These are phyloP conservation scores for Tilletia walkeri DNA, from an alignment of 1,284 basidiomycete species.

Conservation along the genomic window DNA sequence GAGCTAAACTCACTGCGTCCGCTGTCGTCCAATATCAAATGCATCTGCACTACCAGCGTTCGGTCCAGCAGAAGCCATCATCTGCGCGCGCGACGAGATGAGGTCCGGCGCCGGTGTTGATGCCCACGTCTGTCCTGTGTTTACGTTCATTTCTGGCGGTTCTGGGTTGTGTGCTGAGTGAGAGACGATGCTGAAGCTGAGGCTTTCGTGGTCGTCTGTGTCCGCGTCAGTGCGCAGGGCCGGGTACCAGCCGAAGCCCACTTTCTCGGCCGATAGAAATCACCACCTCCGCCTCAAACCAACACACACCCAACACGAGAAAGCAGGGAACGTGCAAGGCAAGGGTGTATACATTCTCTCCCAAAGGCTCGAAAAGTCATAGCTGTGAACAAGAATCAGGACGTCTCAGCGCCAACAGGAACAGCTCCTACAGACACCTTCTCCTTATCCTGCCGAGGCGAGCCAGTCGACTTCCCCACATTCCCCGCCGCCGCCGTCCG, in stretches of 20 bases:
- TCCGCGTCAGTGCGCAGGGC: too few relatives aligned
- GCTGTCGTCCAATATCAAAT: constrained; percentile 22
- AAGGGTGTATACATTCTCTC: too few relatives aligned
- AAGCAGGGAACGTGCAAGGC: too few relatives aligned
- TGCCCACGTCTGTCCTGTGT: constrained; percentile 26
- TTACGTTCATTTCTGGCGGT: neutral
- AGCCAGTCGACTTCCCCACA: neutral
- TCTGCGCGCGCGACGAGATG: constrained; percentile 18
- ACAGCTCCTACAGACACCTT: too few relatives aligned
- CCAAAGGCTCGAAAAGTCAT: too few relatives aligned
- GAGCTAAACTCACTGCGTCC: constrained; percentile 23
- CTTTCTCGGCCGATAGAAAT: too few relatives aligned
- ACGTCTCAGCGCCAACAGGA: too few relatives aligned
- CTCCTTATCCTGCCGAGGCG: too few relatives aligned
- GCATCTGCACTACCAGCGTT: constrained; percentile 19
- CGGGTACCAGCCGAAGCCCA: too few relatives aligned
- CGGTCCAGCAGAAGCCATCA: constrained; percentile 7
- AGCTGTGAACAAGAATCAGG: too few relatives aligned
- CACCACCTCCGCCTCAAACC: too few relatives aligned
- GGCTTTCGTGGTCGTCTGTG: neutral
- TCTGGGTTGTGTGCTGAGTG: neutral
- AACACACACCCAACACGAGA: too few relatives aligned
- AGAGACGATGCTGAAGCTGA: neutral
- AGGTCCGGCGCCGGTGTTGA: constrained; percentile 26
- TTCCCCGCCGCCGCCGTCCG: neutral